Conservation (phyloP, 192 early-diverging fungal genomes). For the Linnemannia schmuckeri region DNA sequence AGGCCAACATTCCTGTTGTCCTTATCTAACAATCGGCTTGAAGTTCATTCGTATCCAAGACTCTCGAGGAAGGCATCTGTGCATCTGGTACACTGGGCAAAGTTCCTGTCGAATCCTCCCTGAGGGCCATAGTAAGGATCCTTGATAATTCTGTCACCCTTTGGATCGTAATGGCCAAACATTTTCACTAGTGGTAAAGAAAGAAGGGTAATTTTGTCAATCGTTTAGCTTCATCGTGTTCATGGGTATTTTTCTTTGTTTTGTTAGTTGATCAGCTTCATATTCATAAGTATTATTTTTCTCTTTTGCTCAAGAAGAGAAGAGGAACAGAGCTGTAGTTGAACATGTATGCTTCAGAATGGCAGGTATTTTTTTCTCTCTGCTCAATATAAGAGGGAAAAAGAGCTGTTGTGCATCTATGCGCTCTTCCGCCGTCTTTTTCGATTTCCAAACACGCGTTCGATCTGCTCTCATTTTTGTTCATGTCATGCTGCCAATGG, state of each 20-base stretch:
- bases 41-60: slow-evolving; percentile 57
- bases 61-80: slow-evolving; percentile 77
- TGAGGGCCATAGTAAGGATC: slow-evolving; percentile 69
- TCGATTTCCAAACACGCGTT: not conserved
- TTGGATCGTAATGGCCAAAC: slow-evolving; percentile 85
- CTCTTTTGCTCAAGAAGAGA: not conserved
- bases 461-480: not conserved
- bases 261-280: too few relatives aligned
- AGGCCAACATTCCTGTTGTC: too few relatives aligned
- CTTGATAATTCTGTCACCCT: slow-evolving; percentile 78
- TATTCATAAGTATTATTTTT: too few relatives aligned
- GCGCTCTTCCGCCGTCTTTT: not conserved
- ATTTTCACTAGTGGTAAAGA: slow-evolving; percentile 62
- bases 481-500: not conserved
- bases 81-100: slow-evolving; percentile 77
- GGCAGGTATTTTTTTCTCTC: not conserved
- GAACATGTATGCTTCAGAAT: not conserved
- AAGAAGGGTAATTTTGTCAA: not conserved
- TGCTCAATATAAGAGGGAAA: not conserved
- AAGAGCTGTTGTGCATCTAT: not conserved
- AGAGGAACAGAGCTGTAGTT: not conserved
- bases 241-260: too few relatives aligned
- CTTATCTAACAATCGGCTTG: not conserved
- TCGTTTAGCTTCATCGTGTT: too few relatives aligned
- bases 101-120: slow-evolving; percentile 84